A percentile compares a stretch with the other conserved stretches of the same genome.
Conservation (phyloP, 148 eudicot genomes). For the Rhododendron ovatum region DNA sequence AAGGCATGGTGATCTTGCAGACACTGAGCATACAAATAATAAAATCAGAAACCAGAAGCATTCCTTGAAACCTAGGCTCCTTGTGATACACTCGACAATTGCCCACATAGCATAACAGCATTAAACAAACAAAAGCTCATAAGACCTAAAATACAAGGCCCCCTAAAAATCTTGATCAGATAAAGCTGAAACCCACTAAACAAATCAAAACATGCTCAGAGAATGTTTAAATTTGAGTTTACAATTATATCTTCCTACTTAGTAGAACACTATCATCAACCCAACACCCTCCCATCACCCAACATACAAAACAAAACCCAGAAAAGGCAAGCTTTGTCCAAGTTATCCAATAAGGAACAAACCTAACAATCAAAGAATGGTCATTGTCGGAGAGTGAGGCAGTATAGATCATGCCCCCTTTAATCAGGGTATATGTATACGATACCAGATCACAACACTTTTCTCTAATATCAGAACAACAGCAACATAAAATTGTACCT, state of each 20-base stretch:
- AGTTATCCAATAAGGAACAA: not conserved
- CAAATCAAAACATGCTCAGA: not conserved
- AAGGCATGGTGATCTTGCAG: not conserved
- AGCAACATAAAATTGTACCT: conserved; percentile 40
- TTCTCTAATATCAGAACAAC: not conserved
- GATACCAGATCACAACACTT: not conserved
- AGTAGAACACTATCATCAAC: not conserved
- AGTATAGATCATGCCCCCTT: not conserved
- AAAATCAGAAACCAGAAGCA: not conserved
- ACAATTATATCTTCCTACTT: not conserved
- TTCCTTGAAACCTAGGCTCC: not conserved
- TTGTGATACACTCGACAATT: not conserved
- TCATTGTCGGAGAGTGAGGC: not conserved
- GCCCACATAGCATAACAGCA: not conserved
- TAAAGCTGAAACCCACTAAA: not conserved
- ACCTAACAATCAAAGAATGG: not conserved
- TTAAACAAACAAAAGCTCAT: not conserved
- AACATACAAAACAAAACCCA: not conserved
- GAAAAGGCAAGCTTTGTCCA: not conserved
- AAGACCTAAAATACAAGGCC: not conserved
- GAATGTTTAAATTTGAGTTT: not conserved
- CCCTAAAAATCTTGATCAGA: not conserved
- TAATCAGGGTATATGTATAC: not conserved
- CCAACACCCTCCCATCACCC: not conserved
- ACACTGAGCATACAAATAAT: not conserved